Conservation (phyloP, 163 green algal species). For the Volvox carteri region DNA sequence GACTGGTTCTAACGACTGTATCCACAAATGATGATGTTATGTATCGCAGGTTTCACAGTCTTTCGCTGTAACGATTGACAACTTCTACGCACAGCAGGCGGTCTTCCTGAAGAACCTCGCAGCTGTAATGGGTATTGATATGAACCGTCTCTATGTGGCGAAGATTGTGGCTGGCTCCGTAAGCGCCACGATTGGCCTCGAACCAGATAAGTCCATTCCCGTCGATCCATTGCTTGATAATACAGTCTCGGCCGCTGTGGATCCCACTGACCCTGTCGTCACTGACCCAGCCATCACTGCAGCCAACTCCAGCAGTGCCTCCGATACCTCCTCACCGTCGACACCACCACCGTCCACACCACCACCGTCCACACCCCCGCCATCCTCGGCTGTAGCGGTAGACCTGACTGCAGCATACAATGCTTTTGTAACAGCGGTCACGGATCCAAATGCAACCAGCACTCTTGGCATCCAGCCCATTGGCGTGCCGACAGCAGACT, state of each 20-base stretch:
- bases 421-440: not conserved
- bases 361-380: not conserved
- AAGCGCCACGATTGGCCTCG: not conserved
- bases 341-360: not conserved
- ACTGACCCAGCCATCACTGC: not conserved
- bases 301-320: not conserved
- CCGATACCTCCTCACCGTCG: not conserved
- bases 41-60: slow-evolving; percentile 44
- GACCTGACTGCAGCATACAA: not conserved
- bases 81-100: slow-evolving; percentile 64
- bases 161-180: slow-evolving; percentile 41
- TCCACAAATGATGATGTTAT: too few species aligned
- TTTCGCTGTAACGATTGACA: slow-evolving; percentile 63
- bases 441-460: not conserved
- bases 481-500: not conserved
- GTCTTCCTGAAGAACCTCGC: slow-evolving; percentile 65
- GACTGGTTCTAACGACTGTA: too few species aligned
- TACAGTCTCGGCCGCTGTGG: not conserved
- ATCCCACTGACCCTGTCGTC: not conserved
- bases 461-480: not conserved
- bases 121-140: slow-evolving; percentile 61
- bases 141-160: slow-evolving; percentile 50
- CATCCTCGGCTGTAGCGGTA: not conserved
- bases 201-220: not conserved
- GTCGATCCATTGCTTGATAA: not conserved